phyloP scores from a whole-genome alignment of 306 rosid genomes.

The Pyrus betulifolia region DNA sequence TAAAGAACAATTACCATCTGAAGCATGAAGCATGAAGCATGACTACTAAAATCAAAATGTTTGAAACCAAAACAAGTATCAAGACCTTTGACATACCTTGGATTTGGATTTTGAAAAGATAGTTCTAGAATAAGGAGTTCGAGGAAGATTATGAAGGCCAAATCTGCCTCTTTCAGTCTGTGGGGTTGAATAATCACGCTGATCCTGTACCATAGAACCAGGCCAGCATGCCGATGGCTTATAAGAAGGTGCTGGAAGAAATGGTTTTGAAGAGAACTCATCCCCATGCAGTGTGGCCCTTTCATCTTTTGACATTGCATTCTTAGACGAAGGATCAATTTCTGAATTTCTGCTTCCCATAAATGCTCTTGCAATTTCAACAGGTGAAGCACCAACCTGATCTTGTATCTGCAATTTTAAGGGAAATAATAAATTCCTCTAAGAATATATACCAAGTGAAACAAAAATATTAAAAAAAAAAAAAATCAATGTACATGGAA shows the following conservation, averaged over 20 bases:
- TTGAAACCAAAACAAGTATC: constrained; percentile 6
- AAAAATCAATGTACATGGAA: neutral
- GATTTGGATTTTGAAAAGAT: constrained; percentile 66
- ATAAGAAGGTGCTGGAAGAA: constrained; percentile 42
- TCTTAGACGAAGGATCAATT: constrained; percentile 40
- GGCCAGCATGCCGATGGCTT: constrained; percentile 76
- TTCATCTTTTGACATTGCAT: constrained; percentile 26
- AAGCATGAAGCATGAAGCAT: neutral
- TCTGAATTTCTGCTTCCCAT: constrained; percentile 64
- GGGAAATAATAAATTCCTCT: neutral
- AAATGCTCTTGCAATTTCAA: constrained; percentile 82
- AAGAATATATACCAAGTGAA: constrained; percentile 6
- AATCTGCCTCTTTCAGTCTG: constrained; percentile 54
- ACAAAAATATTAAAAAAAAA: neutral
- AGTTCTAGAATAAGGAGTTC: constrained; percentile 87
- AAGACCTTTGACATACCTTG: constrained; percentile 40
- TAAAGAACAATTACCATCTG: neutral
- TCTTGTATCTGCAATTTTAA: constrained; percentile 45
- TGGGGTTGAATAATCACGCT: constrained; percentile 47
- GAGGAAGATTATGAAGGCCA: constrained; percentile 60
- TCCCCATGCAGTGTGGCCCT: constrained; percentile 25
- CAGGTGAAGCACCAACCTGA: constrained; percentile 68
- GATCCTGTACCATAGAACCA: constrained; percentile 61
- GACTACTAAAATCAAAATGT: neutral
- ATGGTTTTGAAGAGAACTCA: constrained; percentile 39